Percentiles rank a stretch among this genome's conserved stretches.
These are phyloP conservation scores for Ophioceras dolichostomum DNA, from an alignment of 2,329 filamentous ascomycete genomes.

Conservation along the genomic window DNA sequence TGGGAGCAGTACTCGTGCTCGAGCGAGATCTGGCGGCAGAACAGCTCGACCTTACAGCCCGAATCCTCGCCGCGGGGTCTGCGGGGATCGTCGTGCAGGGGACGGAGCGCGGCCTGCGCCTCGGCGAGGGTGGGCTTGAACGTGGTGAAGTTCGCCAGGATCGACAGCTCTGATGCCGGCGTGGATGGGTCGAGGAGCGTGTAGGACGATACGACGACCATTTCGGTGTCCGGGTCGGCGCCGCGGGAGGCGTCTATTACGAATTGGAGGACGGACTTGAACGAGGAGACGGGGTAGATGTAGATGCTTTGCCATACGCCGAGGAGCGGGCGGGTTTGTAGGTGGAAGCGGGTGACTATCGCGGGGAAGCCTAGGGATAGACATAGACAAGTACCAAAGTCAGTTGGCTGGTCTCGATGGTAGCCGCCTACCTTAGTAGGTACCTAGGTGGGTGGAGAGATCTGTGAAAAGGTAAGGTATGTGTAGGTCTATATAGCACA, in stretches of 20 bases:
- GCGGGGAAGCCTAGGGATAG: conserved; percentile 36
- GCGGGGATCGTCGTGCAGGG: conserved; percentile 21
- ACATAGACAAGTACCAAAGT: too few species aligned
- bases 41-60: conserved; percentile 17
- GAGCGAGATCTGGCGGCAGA: conserved; percentile 27
- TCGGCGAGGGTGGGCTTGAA: conserved; percentile 24
- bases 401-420: too few species aligned
- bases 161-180: too few species aligned
- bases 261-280: conserved; percentile 33
- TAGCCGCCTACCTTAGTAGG: too few species aligned
- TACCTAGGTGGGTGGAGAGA: too few species aligned
- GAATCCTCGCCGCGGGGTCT: conserved; percentile 15
- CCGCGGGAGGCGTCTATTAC: conserved; percentile 16
- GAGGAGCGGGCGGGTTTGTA: conserved; percentile 22
- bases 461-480: too few species aligned
- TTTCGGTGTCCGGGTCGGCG: conserved; percentile 18
- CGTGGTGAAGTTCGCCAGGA: conserved; percentile 25
- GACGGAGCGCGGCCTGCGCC: conserved; percentile 21
- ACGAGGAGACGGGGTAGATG: conserved; percentile 31
- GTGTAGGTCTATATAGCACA: too few species aligned
- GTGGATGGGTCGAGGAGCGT: conserved; percentile 13
- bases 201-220: conserved; percentile 22
- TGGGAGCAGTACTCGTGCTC: conserved; percentile 28
- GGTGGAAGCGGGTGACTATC: conserved; percentile 36
- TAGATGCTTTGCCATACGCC: conserved; percentile 25